Evolutionary conservation across 2,329 filamentous ascomycete species (phyloP), one percentile per base, ranked within the genome.

Genomic region (Cadophora sp.): DNA sequence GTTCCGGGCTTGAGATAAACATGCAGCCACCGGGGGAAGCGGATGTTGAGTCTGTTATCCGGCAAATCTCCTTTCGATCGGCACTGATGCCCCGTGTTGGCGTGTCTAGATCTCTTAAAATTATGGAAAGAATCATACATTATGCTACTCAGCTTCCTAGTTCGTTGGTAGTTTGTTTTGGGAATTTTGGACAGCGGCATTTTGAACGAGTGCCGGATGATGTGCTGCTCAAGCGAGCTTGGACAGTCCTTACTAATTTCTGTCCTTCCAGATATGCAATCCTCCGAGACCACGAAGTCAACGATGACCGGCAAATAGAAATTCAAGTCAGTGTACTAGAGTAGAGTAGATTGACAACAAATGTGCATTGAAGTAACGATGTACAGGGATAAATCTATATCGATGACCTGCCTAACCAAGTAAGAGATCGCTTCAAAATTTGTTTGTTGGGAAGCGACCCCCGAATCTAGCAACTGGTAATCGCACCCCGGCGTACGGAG

Each of bases 341-440:
- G 30, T 9, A 33, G 36, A 39, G 36, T 13, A 13, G 36, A 6
- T 13, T 9, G 36, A 39, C 36, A 11, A 39, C 36, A 39, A 39
- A 13, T 39, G 2, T 39, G 8, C 11, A 9, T 39, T 9, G 36
- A 9, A 39, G 2, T 39, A 39, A 39, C 2, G 36, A 39, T 39
- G 36, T 39, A 39, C 11, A 13, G 36, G 36, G 36, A 39, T 13
- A 4, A 39, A 2, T 39, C 5, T 27, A 30, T 9, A 51, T 53
- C 50, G 27, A 13, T 4, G 50, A 53, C 50, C 50, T 53, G 50
- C 50, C 50, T 53, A 30, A 53, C 16, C 18, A 53, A 53, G 50
- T 53, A 53, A 53, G 18, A 53, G 50, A 53, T 53, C 50, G 24
- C 50, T 53, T 30, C 41, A 27, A 53, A 24, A 53, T 33, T 53